Evolutionary conservation across 106 monocot species (phyloP), one percentile per base, ranked within the genome.

Genomic region (Chionographis japonica): DNA sequence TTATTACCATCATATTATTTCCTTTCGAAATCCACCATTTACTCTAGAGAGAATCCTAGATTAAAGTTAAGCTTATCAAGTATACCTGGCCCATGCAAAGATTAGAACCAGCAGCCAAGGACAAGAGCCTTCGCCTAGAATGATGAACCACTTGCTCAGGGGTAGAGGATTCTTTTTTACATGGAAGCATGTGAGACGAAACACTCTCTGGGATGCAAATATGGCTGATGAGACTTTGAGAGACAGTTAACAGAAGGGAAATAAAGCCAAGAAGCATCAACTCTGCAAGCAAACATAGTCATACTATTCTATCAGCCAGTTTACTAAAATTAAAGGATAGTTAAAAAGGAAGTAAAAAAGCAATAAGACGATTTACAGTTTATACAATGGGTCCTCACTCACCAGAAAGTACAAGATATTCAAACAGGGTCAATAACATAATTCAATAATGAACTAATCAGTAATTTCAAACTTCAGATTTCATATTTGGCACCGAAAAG

Each of bases 241-340:
- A 85, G 54, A 94, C 90, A 10, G 87, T 90, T 64, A 94, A 61
- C 35, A 94, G 72, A 54, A 90, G 87, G 54, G 94, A 94, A 18
- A 94, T 94, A 66, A 94, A 94, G 15, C 94, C 94, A 7, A 90
- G 85, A 52, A 94, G 87, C 94, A 94, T 94, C 76, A 94, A 66
- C 40, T 94, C 94, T 90, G 94, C 90, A 83, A n/a, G 3, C 8
- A 53, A 67, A 69, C 8, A 52, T 10, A 49, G 15, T 13, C 50
- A 20, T 27, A 27, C 19, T 56, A 37, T 37, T 46, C 46, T 46
- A 10, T 46, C 9, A 46, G 46, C 5, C 9, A 10, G 27, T 27
- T 1, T 27, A 27, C 27, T 27, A 27, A 27, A 27, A 27, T 27
- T 27, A 27, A 27, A 27, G 27, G 27, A 27, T 27, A 27, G 27